These are phyloP conservation scores for Limnomonas spitsbergensis DNA, from an alignment of 139 green algal species.

Conservation along the genomic window DNA sequence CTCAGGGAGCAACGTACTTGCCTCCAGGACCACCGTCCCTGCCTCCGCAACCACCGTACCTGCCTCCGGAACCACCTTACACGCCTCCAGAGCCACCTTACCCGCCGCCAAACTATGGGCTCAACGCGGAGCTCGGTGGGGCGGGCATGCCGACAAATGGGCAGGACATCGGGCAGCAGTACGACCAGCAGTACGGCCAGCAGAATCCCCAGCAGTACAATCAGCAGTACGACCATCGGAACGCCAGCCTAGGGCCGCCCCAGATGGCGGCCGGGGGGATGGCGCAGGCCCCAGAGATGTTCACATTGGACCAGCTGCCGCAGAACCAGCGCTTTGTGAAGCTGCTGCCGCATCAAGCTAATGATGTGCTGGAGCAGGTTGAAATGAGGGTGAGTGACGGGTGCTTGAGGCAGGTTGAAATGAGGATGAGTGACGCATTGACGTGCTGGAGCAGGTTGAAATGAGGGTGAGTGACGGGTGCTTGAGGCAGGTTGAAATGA, in stretches of 20 bases:
- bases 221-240: background rate
- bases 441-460: constrained; percentile 6
- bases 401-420: background rate
- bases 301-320: constrained; percentile 2
- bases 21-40: too few relatives aligned
- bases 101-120: background rate
- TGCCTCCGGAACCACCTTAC: too few relatives aligned
- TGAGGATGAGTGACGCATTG: background rate
- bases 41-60: too few relatives aligned
- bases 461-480: background rate
- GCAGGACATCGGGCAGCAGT: constrained; percentile 1
- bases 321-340: background rate
- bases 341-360: constrained; percentile 11
- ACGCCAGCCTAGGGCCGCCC: too few relatives aligned
- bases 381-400: background rate
- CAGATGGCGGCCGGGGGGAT: too few relatives aligned
- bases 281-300: background rate
- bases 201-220: background rate
- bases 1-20: too few relatives aligned
- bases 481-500: background rate
- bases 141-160: background rate
- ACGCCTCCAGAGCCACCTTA: too few relatives aligned
- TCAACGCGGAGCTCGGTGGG: background rate
- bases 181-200: background rate
- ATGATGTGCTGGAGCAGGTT: constrained; percentile 12